Percentiles rank a stretch among this genome's conserved stretches.
phyloP scores from a whole-genome alignment of 345 rosid genomes.

The Pseudoturritis turrita region DNA sequence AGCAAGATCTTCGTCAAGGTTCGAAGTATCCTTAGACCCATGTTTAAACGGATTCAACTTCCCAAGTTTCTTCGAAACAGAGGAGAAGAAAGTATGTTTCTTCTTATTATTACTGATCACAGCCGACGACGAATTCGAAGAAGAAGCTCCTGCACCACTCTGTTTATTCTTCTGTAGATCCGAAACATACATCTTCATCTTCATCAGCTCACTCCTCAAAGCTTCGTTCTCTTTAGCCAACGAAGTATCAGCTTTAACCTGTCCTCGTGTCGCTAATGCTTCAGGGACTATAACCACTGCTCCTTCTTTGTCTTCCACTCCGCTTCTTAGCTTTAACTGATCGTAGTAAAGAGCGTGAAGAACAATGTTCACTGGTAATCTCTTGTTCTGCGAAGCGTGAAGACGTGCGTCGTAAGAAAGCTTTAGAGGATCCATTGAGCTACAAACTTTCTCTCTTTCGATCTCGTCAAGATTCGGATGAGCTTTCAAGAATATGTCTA shows the following conservation, averaged over 20 bases:
- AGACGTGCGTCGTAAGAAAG: constrained; percentile 85
- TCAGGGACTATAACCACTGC: constrained; percentile 25
- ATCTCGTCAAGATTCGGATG: constrained; percentile 93
- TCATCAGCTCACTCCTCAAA: constrained; percentile 65
- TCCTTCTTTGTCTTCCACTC: constrained; percentile 27
- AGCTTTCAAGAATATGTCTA: constrained; percentile 84
- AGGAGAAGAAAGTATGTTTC: constrained; percentile 54
- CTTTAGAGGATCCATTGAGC: constrained; percentile 83
- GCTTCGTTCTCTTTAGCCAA: constrained; percentile 83
- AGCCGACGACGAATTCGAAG: constrained; percentile 21
- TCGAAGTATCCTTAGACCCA: constrained; percentile 84
- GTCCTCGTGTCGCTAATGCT: constrained; percentile 48
- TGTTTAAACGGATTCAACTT: constrained; percentile 80
- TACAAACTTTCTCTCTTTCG: constrained; percentile 82
- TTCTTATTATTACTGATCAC: constrained; percentile 40
- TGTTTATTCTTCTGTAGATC: constrained; percentile 53
- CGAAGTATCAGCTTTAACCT: constrained; percentile 58
- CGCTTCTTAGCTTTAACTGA: constrained; percentile 82
- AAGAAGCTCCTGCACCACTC: constrained; percentile 28
- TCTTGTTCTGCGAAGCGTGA: constrained; percentile 96
- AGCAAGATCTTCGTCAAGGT: constrained; percentile 47
- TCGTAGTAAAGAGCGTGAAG: constrained; percentile 87
- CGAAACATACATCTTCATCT: constrained; percentile 74
- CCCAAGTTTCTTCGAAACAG: constrained; percentile 81
- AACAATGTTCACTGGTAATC: constrained; percentile 83